Conservation (phyloP, 768 basidiomycete genomes). For the Boletus rubescentipes region DNA sequence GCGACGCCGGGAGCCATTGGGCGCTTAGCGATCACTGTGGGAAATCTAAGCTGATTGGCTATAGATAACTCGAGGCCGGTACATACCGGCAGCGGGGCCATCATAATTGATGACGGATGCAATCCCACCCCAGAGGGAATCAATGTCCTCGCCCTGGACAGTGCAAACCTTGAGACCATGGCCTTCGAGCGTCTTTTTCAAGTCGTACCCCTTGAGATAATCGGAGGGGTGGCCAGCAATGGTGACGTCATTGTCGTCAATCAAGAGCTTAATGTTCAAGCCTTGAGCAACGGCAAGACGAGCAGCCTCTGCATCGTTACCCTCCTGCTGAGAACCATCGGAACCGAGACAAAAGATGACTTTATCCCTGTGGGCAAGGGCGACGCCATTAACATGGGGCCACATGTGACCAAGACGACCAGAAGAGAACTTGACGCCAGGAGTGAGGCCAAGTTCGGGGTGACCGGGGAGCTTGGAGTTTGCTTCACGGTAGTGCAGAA, state of each 20-base stretch:
- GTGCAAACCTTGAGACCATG: constrained; percentile 78
- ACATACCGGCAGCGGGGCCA: constrained; percentile 78
- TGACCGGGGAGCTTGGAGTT: constrained; percentile 87
- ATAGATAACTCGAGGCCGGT: background rate
- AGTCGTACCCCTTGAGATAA: constrained; percentile 77
- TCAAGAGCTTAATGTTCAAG: constrained; percentile 81
- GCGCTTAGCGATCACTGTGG: constrained; percentile 66
- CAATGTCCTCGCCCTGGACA: constrained; percentile 77
- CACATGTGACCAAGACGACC: constrained; percentile 93
- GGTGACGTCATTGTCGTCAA: constrained; percentile 91
- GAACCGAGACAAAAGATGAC: constrained; percentile 82
- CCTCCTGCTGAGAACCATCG: constrained; percentile 90
- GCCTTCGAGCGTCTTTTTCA: constrained; percentile 71
- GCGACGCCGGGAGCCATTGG: constrained; percentile 66
- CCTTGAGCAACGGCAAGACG: constrained; percentile 80
- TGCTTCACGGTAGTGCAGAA: constrained; percentile 83
- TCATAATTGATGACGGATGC: constrained; percentile 51
- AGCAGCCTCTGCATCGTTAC: constrained; percentile 89
- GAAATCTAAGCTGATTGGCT: background rate
- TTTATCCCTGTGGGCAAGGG: constrained; percentile 76
- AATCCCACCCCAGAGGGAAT: constrained; percentile 71
- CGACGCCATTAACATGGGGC: constrained; percentile 84
- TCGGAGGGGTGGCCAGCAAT: constrained; percentile 90
- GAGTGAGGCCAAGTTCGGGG: constrained; percentile 85
- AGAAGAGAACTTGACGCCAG: constrained; percentile 92